Conservation (phyloP, 2,329 filamentous ascomycete genomes). For the Sarocladium kiliense region DNA sequence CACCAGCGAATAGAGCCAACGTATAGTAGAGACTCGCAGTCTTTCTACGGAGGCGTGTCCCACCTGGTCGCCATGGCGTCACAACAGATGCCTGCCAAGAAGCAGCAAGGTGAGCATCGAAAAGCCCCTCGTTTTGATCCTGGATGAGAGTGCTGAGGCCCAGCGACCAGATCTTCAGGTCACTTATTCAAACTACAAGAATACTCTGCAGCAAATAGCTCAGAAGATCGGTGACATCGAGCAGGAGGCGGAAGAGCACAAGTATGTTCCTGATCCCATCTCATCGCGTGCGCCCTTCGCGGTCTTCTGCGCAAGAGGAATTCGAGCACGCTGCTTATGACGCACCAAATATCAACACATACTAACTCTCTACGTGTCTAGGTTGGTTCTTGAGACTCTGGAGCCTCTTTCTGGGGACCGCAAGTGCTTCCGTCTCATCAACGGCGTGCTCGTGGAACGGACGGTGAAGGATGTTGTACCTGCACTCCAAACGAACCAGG, state of each 20-base stretch:
- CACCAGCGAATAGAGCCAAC: not conserved
- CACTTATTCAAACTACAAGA: conserved; percentile 74
- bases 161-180: conserved; percentile 63
- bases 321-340: too few relatives aligned
- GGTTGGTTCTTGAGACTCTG: conserved; percentile 90
- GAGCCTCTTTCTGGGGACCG: conserved; percentile 76
- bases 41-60: not conserved
- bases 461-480: conserved; percentile 92
- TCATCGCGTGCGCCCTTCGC: too few relatives aligned
- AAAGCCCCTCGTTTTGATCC: conserved; percentile 3
- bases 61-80: conserved; percentile 37
- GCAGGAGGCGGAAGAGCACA: conserved; percentile 96
- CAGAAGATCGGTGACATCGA: conserved; percentile 97
- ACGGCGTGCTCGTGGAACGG: conserved; percentile 89
- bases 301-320: too few relatives aligned
- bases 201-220: conserved; percentile 81
- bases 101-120: conserved; percentile 61
- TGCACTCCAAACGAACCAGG: conserved; percentile 85
- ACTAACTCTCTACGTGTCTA: conserved; percentile 30
- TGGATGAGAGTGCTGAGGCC: not conserved
- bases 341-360: not conserved
- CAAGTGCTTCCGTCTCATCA: conserved; percentile 98
- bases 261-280: too few relatives aligned
- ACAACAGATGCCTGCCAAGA: conserved; percentile 53
- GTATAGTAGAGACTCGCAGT: not conserved